Evolutionary conservation across 495 filamentous ascomycete genomes (phyloP).

Genomic region (Symbiotaphrina buchneri): DNA sequence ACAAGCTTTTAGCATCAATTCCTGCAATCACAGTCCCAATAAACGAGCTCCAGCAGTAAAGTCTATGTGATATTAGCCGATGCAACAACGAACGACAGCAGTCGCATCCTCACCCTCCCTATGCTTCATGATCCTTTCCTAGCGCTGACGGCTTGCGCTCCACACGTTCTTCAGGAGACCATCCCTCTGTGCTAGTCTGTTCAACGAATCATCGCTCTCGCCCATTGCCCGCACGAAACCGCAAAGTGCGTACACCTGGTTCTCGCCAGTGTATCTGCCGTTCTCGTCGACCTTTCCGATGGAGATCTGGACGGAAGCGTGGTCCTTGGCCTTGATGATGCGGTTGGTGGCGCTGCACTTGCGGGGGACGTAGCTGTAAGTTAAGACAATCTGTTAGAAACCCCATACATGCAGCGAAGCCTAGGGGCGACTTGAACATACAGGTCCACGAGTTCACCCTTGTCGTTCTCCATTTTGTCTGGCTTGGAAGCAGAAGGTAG

Average conservation of each 20-base stretch:
- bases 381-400: conserved; percentile 9
- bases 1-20: neutral
- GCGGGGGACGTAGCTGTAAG: conserved; percentile 81
- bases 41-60: neutral
- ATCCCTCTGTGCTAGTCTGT: conserved; percentile 86
- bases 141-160: conserved; percentile 50
- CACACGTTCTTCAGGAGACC: conserved; percentile 93
- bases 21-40: neutral
- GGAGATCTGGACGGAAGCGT: conserved; percentile 20
- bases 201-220: conserved; percentile 90
- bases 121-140: conserved; percentile 8
- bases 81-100: too few species aligned
- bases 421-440: conserved; percentile 22
- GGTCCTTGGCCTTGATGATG: conserved; percentile 96
- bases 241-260: conserved; percentile 90
- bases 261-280: conserved; percentile 91
- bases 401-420: conserved; percentile 3
- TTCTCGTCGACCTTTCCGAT: conserved; percentile 30
- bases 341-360: conserved; percentile 30
- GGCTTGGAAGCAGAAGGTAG: conserved; percentile 11
- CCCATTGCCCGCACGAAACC: conserved; percentile 96
- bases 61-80: neutral
- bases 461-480: conserved; percentile 83
- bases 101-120: conserved; percentile 2
- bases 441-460: conserved; percentile 98